Evolutionary conservation across 305 asterid genomes (phyloP).

Genomic region (Fraxinus platypoda): DNA sequence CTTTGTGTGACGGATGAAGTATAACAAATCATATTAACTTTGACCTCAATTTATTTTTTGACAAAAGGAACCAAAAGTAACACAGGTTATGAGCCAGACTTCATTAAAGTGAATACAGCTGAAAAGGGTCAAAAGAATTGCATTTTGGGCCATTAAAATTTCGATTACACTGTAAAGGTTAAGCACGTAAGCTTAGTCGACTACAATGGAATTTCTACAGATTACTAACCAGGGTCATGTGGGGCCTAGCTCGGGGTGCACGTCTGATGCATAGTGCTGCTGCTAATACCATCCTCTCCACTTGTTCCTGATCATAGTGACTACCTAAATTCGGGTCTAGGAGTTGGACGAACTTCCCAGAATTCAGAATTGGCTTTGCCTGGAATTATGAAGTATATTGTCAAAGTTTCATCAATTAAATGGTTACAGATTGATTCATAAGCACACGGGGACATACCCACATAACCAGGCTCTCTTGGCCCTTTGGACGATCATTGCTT

Average conservation of each 20-base stretch:
- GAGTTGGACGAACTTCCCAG: constrained; percentile 54
- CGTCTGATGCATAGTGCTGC: constrained; percentile 88
- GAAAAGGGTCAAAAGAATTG: not conserved
- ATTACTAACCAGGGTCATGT: constrained; percentile 73
- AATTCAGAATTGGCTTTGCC: constrained; percentile 80
- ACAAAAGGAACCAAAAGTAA: not conserved
- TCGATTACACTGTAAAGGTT: not conserved
- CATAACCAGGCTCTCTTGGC: constrained; percentile 95
- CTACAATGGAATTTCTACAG: not conserved
- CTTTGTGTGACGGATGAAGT: not conserved
- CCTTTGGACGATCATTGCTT: constrained; percentile 72
- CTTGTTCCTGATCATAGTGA: constrained; percentile 54
- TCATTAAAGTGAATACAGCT: not conserved
- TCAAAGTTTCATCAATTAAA: not conserved
- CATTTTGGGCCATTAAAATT: not conserved
- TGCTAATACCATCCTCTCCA: constrained; percentile 81
- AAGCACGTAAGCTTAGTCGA: not conserved
- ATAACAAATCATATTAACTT: not conserved
- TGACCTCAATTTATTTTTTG: not conserved
- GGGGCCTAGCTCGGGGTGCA: constrained; percentile 88
- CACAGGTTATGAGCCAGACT: not conserved
- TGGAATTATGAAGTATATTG: constrained; percentile 26
- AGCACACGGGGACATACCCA: constrained; percentile 62
- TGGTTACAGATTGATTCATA: not conserved
- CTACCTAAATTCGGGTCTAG: constrained; percentile 66